phyloP scores from a whole-genome alignment of 1,139 yeast species.

The Yamadazyma atmosphaerica region DNA sequence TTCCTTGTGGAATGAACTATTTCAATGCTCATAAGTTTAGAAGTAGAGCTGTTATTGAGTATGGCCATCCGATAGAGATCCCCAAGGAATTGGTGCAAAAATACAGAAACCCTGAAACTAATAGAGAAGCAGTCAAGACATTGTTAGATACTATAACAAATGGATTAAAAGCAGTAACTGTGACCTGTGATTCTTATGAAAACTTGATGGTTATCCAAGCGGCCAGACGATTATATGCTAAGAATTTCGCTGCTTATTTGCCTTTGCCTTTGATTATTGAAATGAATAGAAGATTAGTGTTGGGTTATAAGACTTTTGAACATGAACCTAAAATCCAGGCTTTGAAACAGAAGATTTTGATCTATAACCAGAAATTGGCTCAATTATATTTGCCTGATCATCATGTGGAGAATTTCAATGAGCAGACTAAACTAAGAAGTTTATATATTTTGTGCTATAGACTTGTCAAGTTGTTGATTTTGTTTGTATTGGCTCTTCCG shows the following conservation, averaged over 20 bases:
- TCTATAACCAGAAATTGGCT: conserved; percentile 66
- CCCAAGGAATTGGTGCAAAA: conserved; percentile 27
- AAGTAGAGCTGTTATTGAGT: conserved; percentile 48
- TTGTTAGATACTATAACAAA: conserved; percentile 71
- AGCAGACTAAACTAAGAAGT: conserved; percentile 39
- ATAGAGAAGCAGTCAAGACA: conserved; percentile 72
- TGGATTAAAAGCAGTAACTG: conserved; percentile 86
- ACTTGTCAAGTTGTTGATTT: conserved; percentile 50
- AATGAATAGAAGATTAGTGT: conserved; percentile 80
- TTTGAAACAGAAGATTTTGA: conserved; percentile 59
- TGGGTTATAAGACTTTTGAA: conserved; percentile 74
- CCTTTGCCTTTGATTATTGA: conserved; percentile 86
- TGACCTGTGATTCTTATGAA: conserved; percentile 88
- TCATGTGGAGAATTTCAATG: conserved; percentile 70
- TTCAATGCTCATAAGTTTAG: conserved; percentile 49
- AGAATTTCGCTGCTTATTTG: conserved; percentile 63
- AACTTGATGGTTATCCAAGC: conserved; percentile 93
- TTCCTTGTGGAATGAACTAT: conserved; percentile 50
- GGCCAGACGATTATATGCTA: conserved; percentile 85
- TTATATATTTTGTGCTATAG: conserved; percentile 53
- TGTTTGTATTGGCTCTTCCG: conserved; percentile 71
- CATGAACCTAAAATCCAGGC: conserved; percentile 68
- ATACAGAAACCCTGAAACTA: conserved; percentile 49
- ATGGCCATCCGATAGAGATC: conserved; percentile 45
- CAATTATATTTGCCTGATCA: conserved; percentile 85